Percentiles rank a stretch among this genome's conserved stretches.
Evolutionary conservation across 1,139 yeast species (phyloP).

Genomic region (Candida pseudoviswanathii): DNA sequence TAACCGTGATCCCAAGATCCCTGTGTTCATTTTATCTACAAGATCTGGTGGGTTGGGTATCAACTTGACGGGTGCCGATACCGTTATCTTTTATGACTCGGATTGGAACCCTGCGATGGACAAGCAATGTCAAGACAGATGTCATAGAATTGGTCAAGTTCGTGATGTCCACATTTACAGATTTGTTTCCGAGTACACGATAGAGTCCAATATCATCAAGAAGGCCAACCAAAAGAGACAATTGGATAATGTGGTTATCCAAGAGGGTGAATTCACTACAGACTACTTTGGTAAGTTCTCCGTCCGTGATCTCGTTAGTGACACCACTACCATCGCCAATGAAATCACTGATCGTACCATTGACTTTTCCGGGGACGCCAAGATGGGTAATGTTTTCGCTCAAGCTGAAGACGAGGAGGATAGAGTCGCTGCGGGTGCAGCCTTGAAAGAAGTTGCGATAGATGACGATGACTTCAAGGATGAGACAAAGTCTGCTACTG

Average conservation of each 20-base stretch:
- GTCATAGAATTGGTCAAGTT: conserved; percentile 98
- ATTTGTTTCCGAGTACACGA: conserved; percentile 93
- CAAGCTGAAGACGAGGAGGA: conserved; percentile 98
- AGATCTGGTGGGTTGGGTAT: conserved; percentile 98
- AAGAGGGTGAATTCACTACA: conserved; percentile 97
- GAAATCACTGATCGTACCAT: conserved; percentile 42
- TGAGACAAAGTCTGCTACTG: conserved; percentile 34
- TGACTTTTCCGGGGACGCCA: conserved; percentile 43
- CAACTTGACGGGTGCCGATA: conserved; percentile 96
- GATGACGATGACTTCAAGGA: conserved; percentile 82
- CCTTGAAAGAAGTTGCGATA: conserved; percentile 80
- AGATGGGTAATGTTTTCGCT: conserved; percentile 71
- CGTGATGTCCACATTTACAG: conserved; percentile 97
- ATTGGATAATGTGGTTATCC: conserved; percentile 93
- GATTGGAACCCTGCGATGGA: conserved; percentile 99
- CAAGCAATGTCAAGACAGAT: conserved; percentile 97
- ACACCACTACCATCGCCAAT: conserved; percentile 43
- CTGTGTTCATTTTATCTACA: conserved; percentile 90
- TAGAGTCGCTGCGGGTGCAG: conserved; percentile 86
- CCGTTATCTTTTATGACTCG: conserved; percentile 97
- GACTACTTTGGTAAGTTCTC: conserved; percentile 91
- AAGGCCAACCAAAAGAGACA: conserved; percentile 96
- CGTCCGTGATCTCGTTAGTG: conserved; percentile 83
- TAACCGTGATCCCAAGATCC: conserved; percentile 81
- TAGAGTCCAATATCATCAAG: conserved; percentile 89